Evolutionary conservation across 106 monocot genomes (phyloP), one percentile per base, ranked within the genome.

Genomic region (Dendrobium huoshanense): DNA sequence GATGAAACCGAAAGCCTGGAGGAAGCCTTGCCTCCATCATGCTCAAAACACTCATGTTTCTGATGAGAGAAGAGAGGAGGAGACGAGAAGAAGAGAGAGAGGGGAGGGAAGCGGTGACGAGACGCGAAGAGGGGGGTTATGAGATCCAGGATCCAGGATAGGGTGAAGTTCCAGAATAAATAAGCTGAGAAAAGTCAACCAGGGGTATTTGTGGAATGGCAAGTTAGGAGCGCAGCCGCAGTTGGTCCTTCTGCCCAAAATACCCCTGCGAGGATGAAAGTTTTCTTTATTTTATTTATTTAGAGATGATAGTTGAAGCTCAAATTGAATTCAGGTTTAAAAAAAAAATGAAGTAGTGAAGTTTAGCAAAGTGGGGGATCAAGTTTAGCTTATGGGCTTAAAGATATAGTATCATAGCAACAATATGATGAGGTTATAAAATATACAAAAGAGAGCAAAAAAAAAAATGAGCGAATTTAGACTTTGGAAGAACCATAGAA

Each of bases 1-100:
- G 95, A 80, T 95, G 92, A 80, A 95, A 95, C 27, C 95, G 81
- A 81, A 95, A 95, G 27, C 95, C 95, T 13, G 95, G 85, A 77
- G 95, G 95, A 85, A 95, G 19, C 40, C 80, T 85, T 6, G 85
- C 81, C 84, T 95, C 95, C 85, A 88, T 80, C 90, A 90, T 95
- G 78, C 92, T 90, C 79, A 95, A 64, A 27, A 37, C 13, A 33
- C 33, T 33, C 25, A 31, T 72, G 13, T 33, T 13, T 37, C 72
- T 33, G 3, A 51, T 51, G 2, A 51, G 51, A 51, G 51, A 13
- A 51, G 51, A 51, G 16, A 16, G 13, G 51, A 51, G 51, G 51
- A 51, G 13, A 51, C 16, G 10, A 15, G 72, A 27, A 11, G 5
- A 8, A 11, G 9, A 65, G 24, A 65, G 6, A 65, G 64, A 3